Evolutionary conservation across 352 stramenopile species (phyloP), one percentile per base, ranked within the genome.

Genomic region (Phytophthora niederhauseri): DNA sequence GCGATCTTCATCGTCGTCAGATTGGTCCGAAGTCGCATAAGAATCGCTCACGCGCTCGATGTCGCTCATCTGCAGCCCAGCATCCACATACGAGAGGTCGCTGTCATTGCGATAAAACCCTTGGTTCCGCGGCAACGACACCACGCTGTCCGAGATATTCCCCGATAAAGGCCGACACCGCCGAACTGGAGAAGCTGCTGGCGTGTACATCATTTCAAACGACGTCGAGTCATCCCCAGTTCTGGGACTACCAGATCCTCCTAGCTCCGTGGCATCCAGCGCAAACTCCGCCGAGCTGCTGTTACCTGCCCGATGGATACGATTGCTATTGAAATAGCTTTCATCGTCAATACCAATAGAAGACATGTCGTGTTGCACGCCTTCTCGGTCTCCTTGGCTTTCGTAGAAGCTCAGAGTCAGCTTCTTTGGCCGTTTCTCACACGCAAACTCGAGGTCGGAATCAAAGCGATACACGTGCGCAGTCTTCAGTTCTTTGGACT

Each of bases 381-480:
- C 45, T 12, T 81, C 75, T 48, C 60, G 36, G 1, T 82, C 60
- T 8, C 60, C 72, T 63, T 81, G 76, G 43, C 81, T 87, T 64
- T 93, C 82, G 54, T 82, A 95, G 22, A 94, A 80, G 36, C 76
- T 93, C 61, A 95, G 53, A 1, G 77, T 77, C 0, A 95, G 75
- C 52, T 86, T 89, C 63, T 87, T 90, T 7, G 88, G 88, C 4
- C 88, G 81, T 11, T 76, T 74, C 19, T 89, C 75, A 36, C 73
- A 90, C 4, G 83, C 78, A 64, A 95, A 92, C 66, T 92, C 83
- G 12, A 82, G 70, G 48, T 95, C 88, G 0, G 86, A 84, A 55
- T 95, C 85, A 34, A 95, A 95, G 5, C 88, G 86, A 70, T 94
- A 95, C 19, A 95, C 84, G 51, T 94, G 85, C 4, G 85, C 79